A percentile compares a stretch with the other conserved stretches of the same genome.
Conservation (phyloP, 1,284 basidiomycete genomes). For the Malassezia sympodialis region DNA sequence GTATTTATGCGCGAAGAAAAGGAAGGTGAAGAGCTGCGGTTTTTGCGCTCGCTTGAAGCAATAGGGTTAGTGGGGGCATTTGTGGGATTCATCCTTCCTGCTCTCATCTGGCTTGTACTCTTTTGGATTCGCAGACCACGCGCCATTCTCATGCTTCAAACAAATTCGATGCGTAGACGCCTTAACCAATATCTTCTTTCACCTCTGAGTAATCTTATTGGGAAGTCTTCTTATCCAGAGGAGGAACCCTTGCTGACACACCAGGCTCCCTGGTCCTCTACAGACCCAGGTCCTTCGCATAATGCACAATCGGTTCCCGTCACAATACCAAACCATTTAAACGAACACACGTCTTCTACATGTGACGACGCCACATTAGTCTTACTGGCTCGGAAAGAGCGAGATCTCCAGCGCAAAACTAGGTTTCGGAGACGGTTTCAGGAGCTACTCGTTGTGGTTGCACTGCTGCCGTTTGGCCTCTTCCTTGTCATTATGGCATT, state of each 20-base stretch:
- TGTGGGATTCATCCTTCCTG: slow-evolving; percentile 41
- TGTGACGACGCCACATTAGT: slow-evolving; percentile 37
- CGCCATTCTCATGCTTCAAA: slow-evolving; percentile 33
- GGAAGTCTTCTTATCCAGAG: neutral
- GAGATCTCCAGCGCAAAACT: slow-evolving; percentile 32
- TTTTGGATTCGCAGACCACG: slow-evolving; percentile 39
- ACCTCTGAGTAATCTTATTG: slow-evolving; percentile 14
- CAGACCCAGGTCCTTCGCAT: neutral
- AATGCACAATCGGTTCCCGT: slow-evolving; percentile 4
- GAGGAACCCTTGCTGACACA: slow-evolving; percentile 21
- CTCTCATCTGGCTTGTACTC: slow-evolving; percentile 40
- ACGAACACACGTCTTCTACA: slow-evolving; percentile 20
- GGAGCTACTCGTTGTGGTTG: slow-evolving; percentile 25
- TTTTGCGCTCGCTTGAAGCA: slow-evolving; percentile 32
- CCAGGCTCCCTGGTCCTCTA: neutral
- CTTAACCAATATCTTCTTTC: slow-evolving; percentile 22
- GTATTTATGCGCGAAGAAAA: slow-evolving; percentile 28
- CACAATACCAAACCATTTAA: slow-evolving; percentile 24
- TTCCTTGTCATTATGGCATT: slow-evolving; percentile 23
- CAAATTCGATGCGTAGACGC: slow-evolving; percentile 26
- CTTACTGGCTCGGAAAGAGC: slow-evolving; percentile 39
- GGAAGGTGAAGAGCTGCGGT: slow-evolving; percentile 37
- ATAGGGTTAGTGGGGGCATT: slow-evolving; percentile 37
- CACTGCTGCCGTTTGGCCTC: slow-evolving; percentile 29
- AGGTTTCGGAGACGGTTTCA: slow-evolving; percentile 17